These are phyloP conservation scores for Mortierella antarctica DNA, from an alignment of 192 early-diverging fungal genomes.

Conservation along the genomic window DNA sequence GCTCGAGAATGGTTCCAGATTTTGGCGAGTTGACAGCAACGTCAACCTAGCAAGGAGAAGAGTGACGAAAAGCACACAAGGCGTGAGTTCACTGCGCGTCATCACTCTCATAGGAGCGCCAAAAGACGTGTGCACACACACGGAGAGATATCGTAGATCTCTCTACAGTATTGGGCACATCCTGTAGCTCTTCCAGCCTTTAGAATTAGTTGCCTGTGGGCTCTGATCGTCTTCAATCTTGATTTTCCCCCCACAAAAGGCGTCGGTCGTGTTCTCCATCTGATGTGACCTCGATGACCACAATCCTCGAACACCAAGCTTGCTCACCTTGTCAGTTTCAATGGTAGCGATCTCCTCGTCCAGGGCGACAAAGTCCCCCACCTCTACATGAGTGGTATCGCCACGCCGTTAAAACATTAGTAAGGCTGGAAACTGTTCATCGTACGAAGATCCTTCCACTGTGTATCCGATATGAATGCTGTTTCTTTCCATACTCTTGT, in stretches of 20 bases:
- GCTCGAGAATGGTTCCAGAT: slow-evolving; percentile 86
- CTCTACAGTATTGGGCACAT: too few relatives aligned
- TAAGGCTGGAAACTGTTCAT: neutral
- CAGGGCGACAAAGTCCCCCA: slow-evolving; percentile 93
- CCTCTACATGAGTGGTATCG: slow-evolving; percentile 65
- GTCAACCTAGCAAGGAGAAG: slow-evolving; percentile 74
- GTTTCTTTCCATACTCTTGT: slow-evolving; percentile 79
- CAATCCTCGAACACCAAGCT: too few relatives aligned
- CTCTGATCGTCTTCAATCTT: neutral
- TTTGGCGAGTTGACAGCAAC: slow-evolving; percentile 96
- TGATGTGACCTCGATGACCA: too few relatives aligned
- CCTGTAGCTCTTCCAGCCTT: too few relatives aligned
- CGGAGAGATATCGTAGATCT: too few relatives aligned
- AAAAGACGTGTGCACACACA: too few relatives aligned
- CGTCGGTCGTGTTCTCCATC: neutral
- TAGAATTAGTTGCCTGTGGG: neutral
- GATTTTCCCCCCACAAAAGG: neutral
- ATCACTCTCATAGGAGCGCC: too few relatives aligned
- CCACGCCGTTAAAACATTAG: neutral
- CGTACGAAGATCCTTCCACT: too few relatives aligned
- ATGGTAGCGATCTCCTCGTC: slow-evolving; percentile 99
- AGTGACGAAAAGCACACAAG: neutral
- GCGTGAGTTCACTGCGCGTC: neutral
- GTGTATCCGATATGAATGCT: too few relatives aligned
- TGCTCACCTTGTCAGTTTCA: slow-evolving; percentile 94